Conservation (phyloP, 2,329 filamentous ascomycete species). For the Aspergillus sclerotialis region DNA sequence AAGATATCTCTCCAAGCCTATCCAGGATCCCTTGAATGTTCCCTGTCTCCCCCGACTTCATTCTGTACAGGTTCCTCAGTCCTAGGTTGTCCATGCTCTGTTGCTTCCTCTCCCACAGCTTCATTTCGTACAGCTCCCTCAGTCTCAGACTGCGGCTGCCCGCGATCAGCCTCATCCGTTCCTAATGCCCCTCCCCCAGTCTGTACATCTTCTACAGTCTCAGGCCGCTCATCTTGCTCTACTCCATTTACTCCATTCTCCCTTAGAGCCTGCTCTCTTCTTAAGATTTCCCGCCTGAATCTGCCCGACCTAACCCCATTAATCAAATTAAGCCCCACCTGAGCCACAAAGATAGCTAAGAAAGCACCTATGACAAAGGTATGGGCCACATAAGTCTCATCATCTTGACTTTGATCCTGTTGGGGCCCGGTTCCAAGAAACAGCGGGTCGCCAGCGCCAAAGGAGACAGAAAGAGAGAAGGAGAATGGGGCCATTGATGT, state of each 20-base stretch:
- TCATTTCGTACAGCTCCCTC: no score
- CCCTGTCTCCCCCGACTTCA: no score
- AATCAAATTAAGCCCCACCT: conserved; percentile 21
- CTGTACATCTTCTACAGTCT: no score
- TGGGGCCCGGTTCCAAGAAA: conserved; percentile 3
- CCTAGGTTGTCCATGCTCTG: no score
- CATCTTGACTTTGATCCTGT: conserved; percentile 2
- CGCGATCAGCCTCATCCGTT: no score
- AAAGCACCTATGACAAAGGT: conserved; percentile 27
- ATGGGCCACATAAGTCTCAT: conserved; percentile 22
- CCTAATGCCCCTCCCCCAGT: no score
- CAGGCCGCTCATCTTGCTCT: neutral
- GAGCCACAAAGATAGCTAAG: conserved; percentile 22
- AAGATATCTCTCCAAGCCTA: no score
- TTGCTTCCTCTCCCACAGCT: no score
- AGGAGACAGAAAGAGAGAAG: conserved; percentile 30
- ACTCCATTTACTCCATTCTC: neutral
- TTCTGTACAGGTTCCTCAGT: no score
- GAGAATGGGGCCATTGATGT: conserved; percentile 28
- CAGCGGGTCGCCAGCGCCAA: conserved; percentile 14
- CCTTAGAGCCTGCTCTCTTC: neutral
- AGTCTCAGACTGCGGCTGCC: no score
- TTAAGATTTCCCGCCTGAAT: neutral
- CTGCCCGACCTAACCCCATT: conserved; percentile 6
- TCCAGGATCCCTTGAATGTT: no score